These are phyloP conservation scores for Colletotrichum theobromicola DNA, from an alignment of 2,329 filamentous ascomycete genomes.

Conservation along the genomic window DNA sequence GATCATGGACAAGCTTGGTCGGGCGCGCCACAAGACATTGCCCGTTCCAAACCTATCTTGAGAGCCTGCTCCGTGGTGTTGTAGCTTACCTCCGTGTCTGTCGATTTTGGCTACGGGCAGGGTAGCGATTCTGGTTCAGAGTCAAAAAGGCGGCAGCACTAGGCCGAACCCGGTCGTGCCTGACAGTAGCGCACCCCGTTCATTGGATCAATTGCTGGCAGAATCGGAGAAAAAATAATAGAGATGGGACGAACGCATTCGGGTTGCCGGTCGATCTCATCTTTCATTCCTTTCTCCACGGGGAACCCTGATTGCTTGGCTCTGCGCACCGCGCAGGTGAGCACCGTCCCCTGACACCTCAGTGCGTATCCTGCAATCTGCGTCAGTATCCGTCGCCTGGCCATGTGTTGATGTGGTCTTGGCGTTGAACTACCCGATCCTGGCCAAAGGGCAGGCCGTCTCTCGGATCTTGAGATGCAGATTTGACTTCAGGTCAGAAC, in stretches of 20 bases:
- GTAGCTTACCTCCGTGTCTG: neutral
- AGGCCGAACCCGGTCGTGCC: neutral
- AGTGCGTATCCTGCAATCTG: conserved; percentile 3
- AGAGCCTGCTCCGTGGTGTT: neutral
- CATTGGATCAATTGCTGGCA: neutral
- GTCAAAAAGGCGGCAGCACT: neutral
- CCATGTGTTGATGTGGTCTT: neutral
- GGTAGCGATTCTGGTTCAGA: neutral
- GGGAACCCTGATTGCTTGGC: conserved; percentile 1
- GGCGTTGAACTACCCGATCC: neutral
- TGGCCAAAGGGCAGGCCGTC: neutral
- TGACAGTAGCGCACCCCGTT: conserved; percentile 1
- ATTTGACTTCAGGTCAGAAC: conserved; percentile 4
- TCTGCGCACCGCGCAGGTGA: conserved; percentile 7
- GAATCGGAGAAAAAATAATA: neutral
- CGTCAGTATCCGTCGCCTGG: neutral
- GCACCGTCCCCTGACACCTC: conserved; percentile 7
- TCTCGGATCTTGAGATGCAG: neutral
- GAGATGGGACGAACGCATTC: conserved; percentile 5
- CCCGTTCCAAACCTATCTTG: neutral
- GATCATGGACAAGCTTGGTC: neutral
- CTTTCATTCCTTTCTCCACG: neutral
- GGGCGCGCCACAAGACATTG: neutral
- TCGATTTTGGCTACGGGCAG: neutral
- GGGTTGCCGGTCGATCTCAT: neutral